Evolutionary conservation across 2,329 filamentous ascomycete species (phyloP).

Genomic region (Hyphodiscus sp.): DNA sequence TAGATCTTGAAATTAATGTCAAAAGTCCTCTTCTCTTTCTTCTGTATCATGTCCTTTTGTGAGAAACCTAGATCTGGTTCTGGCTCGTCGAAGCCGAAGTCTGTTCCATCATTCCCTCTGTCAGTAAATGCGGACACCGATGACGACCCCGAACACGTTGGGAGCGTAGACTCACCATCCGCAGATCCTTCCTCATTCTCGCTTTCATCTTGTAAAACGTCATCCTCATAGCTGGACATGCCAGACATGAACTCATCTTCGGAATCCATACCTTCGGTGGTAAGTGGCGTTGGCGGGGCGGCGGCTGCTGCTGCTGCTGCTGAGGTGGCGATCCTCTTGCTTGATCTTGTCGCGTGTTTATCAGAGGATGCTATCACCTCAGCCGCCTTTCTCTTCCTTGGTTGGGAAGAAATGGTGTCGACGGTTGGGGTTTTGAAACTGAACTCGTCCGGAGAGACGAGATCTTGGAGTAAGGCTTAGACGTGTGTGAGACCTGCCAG

Average conservation of each 20-base stretch:
- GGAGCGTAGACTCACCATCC: slow-evolving; percentile 25
- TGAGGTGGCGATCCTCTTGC: slow-evolving; percentile 32
- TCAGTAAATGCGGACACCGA: slow-evolving; percentile 2
- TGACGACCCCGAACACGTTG: not conserved
- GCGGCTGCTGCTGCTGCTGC: slow-evolving; percentile 30
- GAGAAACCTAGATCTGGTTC: slow-evolving; percentile 42
- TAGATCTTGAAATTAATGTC: slow-evolving; percentile 82
- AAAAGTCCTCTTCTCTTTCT: slow-evolving; percentile 68
- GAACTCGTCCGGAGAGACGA: slow-evolving; percentile 24
- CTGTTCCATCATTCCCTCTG: slow-evolving; percentile 16
- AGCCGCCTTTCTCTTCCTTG: slow-evolving; percentile 46
- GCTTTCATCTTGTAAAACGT: slow-evolving; percentile 68
- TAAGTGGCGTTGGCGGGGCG: slow-evolving; percentile 51
- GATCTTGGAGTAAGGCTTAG: slow-evolving; percentile 24
- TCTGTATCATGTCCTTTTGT: slow-evolving; percentile 61
- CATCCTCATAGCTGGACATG: slow-evolving; percentile 70
- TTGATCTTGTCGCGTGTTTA: slow-evolving; percentile 29
- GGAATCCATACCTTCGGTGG: slow-evolving; percentile 70
- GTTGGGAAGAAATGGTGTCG: slow-evolving; percentile 46
- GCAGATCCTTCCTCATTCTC: slow-evolving; percentile 63
- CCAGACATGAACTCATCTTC: slow-evolving; percentile 91
- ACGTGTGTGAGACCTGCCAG: not conserved
- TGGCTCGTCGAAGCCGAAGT: slow-evolving; percentile 40
- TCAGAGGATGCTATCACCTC: slow-evolving; percentile 34
- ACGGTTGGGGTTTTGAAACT: slow-evolving; percentile 13